Evolutionary conservation across 208 protist genomes (phyloP), one percentile per base, ranked within the genome.

Genomic region (Novymonas esmeraldas): DNA sequence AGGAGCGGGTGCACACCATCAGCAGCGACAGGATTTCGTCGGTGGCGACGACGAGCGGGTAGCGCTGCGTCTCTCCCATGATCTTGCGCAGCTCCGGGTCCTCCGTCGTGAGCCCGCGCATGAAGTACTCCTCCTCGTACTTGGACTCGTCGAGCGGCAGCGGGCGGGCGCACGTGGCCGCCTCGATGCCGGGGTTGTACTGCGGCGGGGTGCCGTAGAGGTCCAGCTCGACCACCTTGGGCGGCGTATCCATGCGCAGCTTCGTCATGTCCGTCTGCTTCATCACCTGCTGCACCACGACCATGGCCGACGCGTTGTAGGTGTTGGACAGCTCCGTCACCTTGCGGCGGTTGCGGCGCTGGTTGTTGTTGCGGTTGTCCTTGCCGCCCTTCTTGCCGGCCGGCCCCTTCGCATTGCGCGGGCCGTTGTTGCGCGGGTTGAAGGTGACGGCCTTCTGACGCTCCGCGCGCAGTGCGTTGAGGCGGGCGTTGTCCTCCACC

Each of bases 1-100:
- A 78, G 66, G 85, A 82, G 73, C 79, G 84, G 57, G 71, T 78
- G 58, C 79, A 83, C 52, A 90, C 82, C 88, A 96, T 93, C 39
- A 96, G 78, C 61, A 89, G 52, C 14, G 87, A 82, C 62, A 96
- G 81, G 56, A 93, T 78, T 49, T 92, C 85, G 51, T 96, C 92
- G 18, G 87, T 92, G 57, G 80, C 86, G 18, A 91, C 71, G 20
- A 96, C 75, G 58, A 91, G 73, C 22, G 83, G 84, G 78, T 84
- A 57, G 49, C 38, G 72, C 34, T 71, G 45, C 16, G 60, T 31
- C 39, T 77, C 76, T 11, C 73, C 78, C 46, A 92, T 68, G 49
- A 94, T 73, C 20, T 82, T 66, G 54, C 82, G 81, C 39, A 96
- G 54, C 34, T 70, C 52, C 11, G 72, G 62, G 41, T 96, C 88